phyloP scores from a whole-genome alignment of 176 grass and related monocot genomes.

The Aegilops umbellulata region DNA sequence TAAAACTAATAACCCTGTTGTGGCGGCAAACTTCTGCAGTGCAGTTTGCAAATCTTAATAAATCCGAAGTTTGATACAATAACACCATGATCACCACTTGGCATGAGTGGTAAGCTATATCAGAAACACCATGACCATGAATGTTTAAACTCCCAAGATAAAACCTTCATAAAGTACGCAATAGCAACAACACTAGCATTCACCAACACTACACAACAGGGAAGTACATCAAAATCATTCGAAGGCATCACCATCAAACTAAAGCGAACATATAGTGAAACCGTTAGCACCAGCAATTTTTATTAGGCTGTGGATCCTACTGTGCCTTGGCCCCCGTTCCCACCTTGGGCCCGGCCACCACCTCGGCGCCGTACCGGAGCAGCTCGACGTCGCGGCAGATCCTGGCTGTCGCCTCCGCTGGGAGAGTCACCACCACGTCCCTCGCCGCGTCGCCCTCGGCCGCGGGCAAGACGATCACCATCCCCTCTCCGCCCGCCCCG shows the following conservation, averaged over 20 bases:
- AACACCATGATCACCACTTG: neutral
- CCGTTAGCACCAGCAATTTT: neutral
- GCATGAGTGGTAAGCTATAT: too few species aligned
- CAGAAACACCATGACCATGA: neutral
- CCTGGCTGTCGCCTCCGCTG: slow-evolving; percentile 35
- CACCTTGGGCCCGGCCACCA: slow-evolving; percentile 46
- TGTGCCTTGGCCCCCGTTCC: neutral
- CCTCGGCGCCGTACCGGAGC: slow-evolving; percentile 44
- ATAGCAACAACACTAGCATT: neutral
- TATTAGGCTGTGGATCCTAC: neutral
- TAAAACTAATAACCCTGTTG: too few species aligned
- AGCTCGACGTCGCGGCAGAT: slow-evolving; percentile 57
- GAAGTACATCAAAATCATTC: slow-evolving; percentile 15
- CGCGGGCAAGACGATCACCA: slow-evolving; percentile 56
- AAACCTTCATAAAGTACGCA: neutral
- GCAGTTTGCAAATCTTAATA: neutral
- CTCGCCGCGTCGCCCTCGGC: slow-evolving; percentile 46
- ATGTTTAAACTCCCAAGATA: neutral
- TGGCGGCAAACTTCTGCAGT: neutral
- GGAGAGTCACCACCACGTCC: slow-evolving; percentile 72
- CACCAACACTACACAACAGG: neutral
- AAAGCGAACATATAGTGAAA: neutral
- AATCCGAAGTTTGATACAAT: neutral
- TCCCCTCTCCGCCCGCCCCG: slow-evolving; percentile 47
- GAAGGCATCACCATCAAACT: slow-evolving; percentile 22